These are phyloP conservation scores for Hypomontagnella submonticulosa DNA, from an alignment of 495 filamentous ascomycete genomes.

Conservation along the genomic window DNA sequence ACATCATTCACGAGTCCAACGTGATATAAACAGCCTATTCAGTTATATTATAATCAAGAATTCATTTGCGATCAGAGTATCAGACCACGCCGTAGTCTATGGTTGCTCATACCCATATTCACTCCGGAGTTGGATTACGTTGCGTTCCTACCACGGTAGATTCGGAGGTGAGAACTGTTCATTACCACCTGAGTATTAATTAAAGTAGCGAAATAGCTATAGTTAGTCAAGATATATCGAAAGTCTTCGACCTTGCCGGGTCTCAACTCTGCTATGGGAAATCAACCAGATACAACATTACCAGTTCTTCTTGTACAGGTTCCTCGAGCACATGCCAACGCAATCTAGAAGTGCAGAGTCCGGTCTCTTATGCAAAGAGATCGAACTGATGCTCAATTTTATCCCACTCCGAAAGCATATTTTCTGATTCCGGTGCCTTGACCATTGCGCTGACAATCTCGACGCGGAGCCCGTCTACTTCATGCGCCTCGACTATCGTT, in stretches of 20 bases:
- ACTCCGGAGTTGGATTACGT: too few species aligned
- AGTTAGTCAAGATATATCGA: slow-evolving; percentile 27
- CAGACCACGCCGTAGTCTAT: too few species aligned
- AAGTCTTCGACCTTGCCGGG: slow-evolving; percentile 21
- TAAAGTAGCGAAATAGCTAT: slow-evolving; percentile 19
- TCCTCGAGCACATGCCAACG: slow-evolving; percentile 22
- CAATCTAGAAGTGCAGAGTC: slow-evolving; percentile 6
- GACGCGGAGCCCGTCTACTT: slow-evolving; percentile 51
- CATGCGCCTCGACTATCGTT: slow-evolving; percentile 31
- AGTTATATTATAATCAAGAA: too few species aligned
- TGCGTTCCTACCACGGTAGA: too few species aligned
- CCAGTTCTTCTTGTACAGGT: slow-evolving; percentile 19
- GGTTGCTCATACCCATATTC: too few species aligned
- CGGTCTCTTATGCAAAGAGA: slow-evolving; percentile 37
- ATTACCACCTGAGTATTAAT: slow-evolving; percentile 31
- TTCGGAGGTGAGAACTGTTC: neutral
- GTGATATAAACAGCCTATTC: too few species aligned
- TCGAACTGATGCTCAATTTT: slow-evolving; percentile 43
- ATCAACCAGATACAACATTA: slow-evolving; percentile 38
- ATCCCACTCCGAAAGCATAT: slow-evolving; percentile 59
- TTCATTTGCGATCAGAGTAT: too few species aligned
- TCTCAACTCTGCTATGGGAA: slow-evolving; percentile 39
- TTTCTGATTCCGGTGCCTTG: slow-evolving; percentile 47
- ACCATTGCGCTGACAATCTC: slow-evolving; percentile 57
- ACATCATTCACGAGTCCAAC: too few species aligned